Conservation (phyloP, 257 asterid genomes). For the Nemophila menziesii region DNA sequence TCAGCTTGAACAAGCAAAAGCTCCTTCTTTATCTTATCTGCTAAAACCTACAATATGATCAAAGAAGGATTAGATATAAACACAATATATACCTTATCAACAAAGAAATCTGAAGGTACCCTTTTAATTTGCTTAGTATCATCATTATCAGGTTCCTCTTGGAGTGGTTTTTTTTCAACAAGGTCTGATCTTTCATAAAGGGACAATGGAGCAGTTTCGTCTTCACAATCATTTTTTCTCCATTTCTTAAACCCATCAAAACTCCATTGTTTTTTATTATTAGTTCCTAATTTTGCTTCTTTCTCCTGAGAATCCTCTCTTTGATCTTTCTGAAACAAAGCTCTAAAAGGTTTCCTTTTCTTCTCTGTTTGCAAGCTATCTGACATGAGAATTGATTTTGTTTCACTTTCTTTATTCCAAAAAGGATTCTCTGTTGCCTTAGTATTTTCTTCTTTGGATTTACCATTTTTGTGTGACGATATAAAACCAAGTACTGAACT, state of each 20-base stretch:
- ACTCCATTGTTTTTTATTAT: slow-evolving; percentile 50
- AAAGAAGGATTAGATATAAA: not conserved
- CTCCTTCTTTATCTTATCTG: slow-evolving; percentile 54
- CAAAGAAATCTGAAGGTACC: slow-evolving; percentile 61
- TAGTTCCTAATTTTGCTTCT: slow-evolving; percentile 20
- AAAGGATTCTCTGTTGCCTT: slow-evolving; percentile 47
- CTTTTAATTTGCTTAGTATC: slow-evolving; percentile 57
- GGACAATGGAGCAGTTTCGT: slow-evolving; percentile 43
- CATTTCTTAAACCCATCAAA: slow-evolving; percentile 77
- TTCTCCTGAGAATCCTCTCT: slow-evolving; percentile 22
- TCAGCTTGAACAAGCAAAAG: slow-evolving; percentile 40
- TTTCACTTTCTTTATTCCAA: slow-evolving; percentile 28
- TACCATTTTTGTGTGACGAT: slow-evolving; percentile 30
- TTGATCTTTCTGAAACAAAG: slow-evolving; percentile 24
- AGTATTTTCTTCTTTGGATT: slow-evolving; percentile 28
- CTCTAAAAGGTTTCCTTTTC: slow-evolving; percentile 31
- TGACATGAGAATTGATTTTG: slow-evolving; percentile 35
- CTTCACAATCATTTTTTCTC: slow-evolving; percentile 47
- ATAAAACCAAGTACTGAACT: slow-evolving; percentile 34
- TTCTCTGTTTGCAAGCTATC: slow-evolving; percentile 25
- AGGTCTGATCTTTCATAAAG: slow-evolving; percentile 34
- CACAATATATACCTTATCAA: slow-evolving; percentile 45
- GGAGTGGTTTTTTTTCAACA: slow-evolving; percentile 42
- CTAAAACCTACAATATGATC: slow-evolving; percentile 37
- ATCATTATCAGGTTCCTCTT: slow-evolving; percentile 46